Percentiles rank a stretch among this genome's conserved stretches.
Conservation (phyloP, 2,329 filamentous ascomycete species). For the Penicillium corylophilum region DNA sequence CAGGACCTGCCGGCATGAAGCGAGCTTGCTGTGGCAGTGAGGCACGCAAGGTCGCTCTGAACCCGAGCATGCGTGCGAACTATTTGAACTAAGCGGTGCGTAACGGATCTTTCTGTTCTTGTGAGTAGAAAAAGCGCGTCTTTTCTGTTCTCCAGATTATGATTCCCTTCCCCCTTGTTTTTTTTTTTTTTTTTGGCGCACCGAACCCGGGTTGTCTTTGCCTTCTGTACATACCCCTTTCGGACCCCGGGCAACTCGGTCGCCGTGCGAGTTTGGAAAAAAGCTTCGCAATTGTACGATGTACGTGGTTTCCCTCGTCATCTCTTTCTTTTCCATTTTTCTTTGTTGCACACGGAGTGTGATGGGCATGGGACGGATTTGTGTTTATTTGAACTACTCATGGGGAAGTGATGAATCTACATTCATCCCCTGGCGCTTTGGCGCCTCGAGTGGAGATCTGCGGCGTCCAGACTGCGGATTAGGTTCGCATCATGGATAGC, state of each 20-base stretch:
- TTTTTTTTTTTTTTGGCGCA: conserved; percentile 15
- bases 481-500: conserved; percentile 14
- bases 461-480: conserved; percentile 12
- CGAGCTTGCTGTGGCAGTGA: conserved; percentile 44
- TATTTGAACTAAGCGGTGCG: conserved; percentile 24
- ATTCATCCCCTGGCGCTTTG: conserved; percentile 10
- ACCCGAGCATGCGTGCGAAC: conserved; percentile 34
- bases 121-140: conserved; percentile 30
- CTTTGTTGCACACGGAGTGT: neutral
- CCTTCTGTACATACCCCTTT: conserved; percentile 22
- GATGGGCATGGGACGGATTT: neutral
- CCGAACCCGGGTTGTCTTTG: conserved; percentile 23
- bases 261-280: conserved; percentile 16
- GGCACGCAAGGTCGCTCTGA: conserved; percentile 36
- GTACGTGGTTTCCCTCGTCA: conserved; percentile 25
- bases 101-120: conserved; percentile 22
- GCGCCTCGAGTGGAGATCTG: conserved; percentile 9
- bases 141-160: conserved; percentile 27
- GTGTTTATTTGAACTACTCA: conserved; percentile 3
- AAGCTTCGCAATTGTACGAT: conserved; percentile 28
- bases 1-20: conserved; percentile 40
- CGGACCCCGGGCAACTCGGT: conserved; percentile 19
- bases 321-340: conserved; percentile 1
- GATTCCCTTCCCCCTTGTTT: conserved; percentile 22
- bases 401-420: conserved; percentile 7